Base-by-base conservation (phyloP, 192 early-diverging fungal genomes). In the Coemansia sp. region DNA sequence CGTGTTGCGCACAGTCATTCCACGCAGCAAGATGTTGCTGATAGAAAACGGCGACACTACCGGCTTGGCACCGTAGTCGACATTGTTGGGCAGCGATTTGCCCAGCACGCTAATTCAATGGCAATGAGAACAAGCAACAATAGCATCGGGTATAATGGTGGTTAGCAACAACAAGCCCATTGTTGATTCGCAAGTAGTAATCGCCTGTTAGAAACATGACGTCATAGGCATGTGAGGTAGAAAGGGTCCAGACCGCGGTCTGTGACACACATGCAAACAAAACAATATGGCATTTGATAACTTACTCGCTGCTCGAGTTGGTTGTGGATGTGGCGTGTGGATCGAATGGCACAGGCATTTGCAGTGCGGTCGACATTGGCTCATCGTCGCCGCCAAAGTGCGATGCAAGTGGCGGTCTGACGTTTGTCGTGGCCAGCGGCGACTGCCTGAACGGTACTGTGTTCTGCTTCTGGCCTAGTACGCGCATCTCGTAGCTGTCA, bases 1-100 rank as follows among this genome's bases (percentile, higher is more conserved):
- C 3, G 98, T 99, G 85, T 99, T 98, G 29, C 95, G 86, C 38
- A 99, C 77, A 15, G 95, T 86, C 83, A 94, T 97, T 31, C 96
- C 96, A 55, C 97, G 90, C 36, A 99, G 85, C 9, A 99, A 77
- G 29, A 98, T 88, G 57, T 92, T 91, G 64, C 91, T 89, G 65
- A 94, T 86, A 39, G 91, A 88, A 41, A 93, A 73, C 16, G 93
- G 88, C 40, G 89, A 88, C 3, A 80, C 75, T 2, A 57, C 58
- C 1, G 16, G 33, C 3, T 31, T 40, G 10, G 49, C 18, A 13
- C 33, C 16, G 64, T 88, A 88, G 50, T 88, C 76, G 57, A 65
- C 64, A 61, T 10, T 58, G 27, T 44, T 64, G 15, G 65, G 29
- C 16, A 66, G 40, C 50, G 70, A 60, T 76, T 87, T 43, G 93